These are phyloP conservation scores for Solanum dulcamara DNA, from an alignment of 257 asterid species.

Conservation along the genomic window DNA sequence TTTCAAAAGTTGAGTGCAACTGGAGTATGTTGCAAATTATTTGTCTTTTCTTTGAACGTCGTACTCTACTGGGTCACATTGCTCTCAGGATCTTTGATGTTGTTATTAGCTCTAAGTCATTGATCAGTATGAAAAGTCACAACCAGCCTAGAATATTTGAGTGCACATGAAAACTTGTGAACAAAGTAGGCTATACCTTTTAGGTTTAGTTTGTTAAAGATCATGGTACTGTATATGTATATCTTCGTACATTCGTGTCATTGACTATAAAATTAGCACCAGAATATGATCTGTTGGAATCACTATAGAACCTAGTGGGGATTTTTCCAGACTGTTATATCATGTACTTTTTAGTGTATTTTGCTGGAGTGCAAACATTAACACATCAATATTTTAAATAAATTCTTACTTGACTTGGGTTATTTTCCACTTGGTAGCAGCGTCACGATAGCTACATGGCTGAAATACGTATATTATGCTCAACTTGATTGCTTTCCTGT, in stretches of 20 bases:
- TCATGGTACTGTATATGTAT: neutral
- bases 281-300: neutral
- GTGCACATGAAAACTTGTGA: neutral
- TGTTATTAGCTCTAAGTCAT: neutral
- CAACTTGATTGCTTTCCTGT: neutral
- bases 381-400: neutral
- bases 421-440: neutral
- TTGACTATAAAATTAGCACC: neutral
- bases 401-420: neutral
- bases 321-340: neutral
- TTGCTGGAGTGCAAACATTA: neutral
- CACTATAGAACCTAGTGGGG: neutral
- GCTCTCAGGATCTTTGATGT: neutral
- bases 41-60: neutral
- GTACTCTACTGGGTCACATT: neutral
- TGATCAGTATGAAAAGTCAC: neutral
- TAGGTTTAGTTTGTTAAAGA: neutral
- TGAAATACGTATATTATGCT: neutral
- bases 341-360: neutral
- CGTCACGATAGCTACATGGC: neutral
- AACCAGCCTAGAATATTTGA: neutral
- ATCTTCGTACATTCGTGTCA: neutral
- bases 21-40: neutral
- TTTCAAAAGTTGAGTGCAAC: neutral
- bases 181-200: neutral